A percentile compares a stretch with the other conserved stretches of the same genome.
phyloP scores from a whole-genome alignment of 73 alveolate genomes.

The Paramecium tetraurelia region DNA sequence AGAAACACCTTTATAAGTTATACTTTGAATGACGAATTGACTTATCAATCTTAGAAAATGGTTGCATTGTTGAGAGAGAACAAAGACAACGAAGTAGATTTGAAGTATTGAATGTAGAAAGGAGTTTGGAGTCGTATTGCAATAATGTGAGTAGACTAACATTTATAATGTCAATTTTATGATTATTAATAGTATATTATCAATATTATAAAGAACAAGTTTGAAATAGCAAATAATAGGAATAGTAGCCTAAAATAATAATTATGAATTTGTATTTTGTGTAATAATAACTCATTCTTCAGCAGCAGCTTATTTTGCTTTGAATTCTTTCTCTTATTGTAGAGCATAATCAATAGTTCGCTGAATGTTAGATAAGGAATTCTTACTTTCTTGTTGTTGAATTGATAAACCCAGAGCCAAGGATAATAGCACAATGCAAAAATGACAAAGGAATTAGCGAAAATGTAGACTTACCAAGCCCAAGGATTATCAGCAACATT shows the following conservation, averaged over 20 bases:
- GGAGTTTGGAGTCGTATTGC: not conserved
- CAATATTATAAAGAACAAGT: not conserved
- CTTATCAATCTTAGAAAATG: conserved; percentile 9
- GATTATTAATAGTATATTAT: not conserved
- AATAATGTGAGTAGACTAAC: conserved; percentile 8
- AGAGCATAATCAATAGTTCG: conserved; percentile 19
- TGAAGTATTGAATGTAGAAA: not conserved
- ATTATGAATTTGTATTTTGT: not conserved
- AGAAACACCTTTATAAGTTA: conserved; percentile 11
- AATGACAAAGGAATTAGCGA: not conserved
- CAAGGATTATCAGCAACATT: conserved; percentile 48
- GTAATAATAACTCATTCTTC: not conserved
- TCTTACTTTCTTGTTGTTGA: not conserved
- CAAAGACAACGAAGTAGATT: not conserved
- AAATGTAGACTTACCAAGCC: conserved; percentile 51
- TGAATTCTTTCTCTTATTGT: not conserved
- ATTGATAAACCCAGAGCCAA: conserved; percentile 43
- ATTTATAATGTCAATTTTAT: not conserved
- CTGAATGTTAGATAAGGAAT: not conserved
- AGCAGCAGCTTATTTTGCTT: not conserved
- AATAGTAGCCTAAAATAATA: conserved; percentile 9
- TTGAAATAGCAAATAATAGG: not conserved
- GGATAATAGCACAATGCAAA: conserved; percentile 30
- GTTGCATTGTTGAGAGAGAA: conserved; percentile 43
- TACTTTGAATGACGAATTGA: not conserved